Conservation (phyloP, 2,329 filamentous ascomycete species). For the Trichoderma sp. region DNA sequence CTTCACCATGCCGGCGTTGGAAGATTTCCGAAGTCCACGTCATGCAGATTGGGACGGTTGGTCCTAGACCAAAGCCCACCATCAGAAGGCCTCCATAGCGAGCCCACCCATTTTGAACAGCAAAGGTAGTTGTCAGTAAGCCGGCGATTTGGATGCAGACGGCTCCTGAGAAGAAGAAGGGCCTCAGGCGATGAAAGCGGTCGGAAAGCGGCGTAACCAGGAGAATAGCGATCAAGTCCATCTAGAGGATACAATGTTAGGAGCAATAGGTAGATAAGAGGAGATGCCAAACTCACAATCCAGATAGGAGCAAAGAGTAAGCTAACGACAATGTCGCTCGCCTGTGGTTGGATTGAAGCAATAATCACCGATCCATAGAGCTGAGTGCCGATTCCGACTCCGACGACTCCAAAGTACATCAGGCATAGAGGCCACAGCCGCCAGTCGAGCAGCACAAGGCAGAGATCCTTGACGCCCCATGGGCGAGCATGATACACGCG, state of each 20-base stretch:
- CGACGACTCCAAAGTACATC: conserved; percentile 96
- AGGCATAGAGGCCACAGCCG: conserved; percentile 80
- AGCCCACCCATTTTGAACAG: conserved; percentile 70
- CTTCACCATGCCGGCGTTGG: conserved; percentile 84
- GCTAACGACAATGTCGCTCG: conserved; percentile 75
- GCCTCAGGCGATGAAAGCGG: conserved; percentile 77
- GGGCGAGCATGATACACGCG: conserved; percentile 75
- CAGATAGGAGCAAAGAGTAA: conserved; percentile 88
- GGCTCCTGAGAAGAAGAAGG: conserved; percentile 77
- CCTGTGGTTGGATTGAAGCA: conserved; percentile 69
- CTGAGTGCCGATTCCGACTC: conserved; percentile 87
- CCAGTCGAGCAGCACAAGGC: conserved; percentile 77
- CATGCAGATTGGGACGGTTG: conserved; percentile 92
- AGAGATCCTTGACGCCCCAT: conserved; percentile 73
- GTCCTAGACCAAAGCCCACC: conserved; percentile 86
- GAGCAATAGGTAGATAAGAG: not conserved
- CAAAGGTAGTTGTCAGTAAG: conserved; percentile 76
- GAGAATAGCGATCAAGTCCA: conserved; percentile 86
- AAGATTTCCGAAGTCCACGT: conserved; percentile 91
- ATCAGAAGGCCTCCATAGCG: conserved; percentile 87
- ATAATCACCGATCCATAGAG: conserved; percentile 89
- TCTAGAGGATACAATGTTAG: conserved; percentile 46
- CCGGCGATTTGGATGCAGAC: conserved; percentile 79
- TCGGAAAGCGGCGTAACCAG: conserved; percentile 84
- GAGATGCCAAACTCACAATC: conserved; percentile 62